These are phyloP conservation scores for Sporothrix phasma DNA, from an alignment of 2,329 filamentous ascomycete genomes.

Conservation along the genomic window DNA sequence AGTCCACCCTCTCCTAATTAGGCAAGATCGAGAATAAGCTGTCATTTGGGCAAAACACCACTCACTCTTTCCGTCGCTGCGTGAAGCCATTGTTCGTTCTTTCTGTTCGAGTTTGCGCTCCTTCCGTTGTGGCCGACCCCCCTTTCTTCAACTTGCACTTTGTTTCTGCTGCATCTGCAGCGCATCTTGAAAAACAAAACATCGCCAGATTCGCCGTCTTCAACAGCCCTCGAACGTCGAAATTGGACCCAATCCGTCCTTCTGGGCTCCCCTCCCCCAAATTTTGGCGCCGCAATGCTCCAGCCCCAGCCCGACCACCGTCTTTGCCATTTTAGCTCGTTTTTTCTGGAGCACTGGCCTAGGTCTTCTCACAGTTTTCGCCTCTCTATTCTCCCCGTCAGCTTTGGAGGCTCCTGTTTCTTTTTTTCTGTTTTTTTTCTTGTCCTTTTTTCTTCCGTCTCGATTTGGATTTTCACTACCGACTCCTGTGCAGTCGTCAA, in stretches of 20 bases:
- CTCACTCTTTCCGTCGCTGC: not conserved
- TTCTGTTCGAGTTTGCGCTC: not conserved
- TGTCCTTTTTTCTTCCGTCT: not conserved
- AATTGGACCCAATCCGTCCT: not conserved
- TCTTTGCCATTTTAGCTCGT: not conserved
- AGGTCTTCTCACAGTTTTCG: not conserved
- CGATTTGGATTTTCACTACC: not conserved
- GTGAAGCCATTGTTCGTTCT: not conserved
- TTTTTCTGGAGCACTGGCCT: constrained; percentile 1
- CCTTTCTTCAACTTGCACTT: not conserved
- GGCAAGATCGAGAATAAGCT: not conserved
- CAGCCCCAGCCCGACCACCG: not conserved
- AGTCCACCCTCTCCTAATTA: not conserved
- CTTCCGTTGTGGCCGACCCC: not conserved
- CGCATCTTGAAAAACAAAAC: not conserved
- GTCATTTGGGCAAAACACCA: not conserved
- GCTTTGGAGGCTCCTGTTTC: not conserved
- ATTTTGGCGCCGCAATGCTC: not conserved
- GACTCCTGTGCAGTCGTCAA: constrained; percentile 8
- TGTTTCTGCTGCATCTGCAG: not conserved
- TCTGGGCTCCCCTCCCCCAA: not conserved
- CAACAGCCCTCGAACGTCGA: not conserved
- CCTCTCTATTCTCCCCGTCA: not conserved
- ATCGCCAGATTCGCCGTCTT: not conserved
- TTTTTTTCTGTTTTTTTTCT: not conserved